Conservation (phyloP, 2,329 filamentous ascomycete genomes). For the Ceratocystis huliohia region DNA sequence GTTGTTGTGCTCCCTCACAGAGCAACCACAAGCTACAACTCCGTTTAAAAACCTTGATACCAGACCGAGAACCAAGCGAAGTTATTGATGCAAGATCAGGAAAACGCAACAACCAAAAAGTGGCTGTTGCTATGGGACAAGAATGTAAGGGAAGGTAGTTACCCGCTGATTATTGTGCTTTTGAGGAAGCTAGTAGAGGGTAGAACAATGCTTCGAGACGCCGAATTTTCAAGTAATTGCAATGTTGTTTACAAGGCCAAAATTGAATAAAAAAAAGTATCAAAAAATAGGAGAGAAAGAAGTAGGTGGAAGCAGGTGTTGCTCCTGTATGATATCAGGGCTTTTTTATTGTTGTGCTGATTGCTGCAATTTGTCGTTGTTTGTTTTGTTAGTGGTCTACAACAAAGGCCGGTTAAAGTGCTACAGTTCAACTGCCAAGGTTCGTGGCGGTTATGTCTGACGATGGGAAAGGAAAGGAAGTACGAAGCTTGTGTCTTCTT, state of each 20-base stretch:
- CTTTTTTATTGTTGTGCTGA: neutral
- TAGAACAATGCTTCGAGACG: neutral
- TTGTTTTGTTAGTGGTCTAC: neutral
- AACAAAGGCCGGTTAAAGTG: neutral
- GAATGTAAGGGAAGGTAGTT: constrained; percentile 4
- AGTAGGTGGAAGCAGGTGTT: neutral
- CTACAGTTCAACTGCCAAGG: no score
- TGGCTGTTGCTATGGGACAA: constrained; percentile 15
- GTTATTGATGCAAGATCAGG: constrained; percentile 3
- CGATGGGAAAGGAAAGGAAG: neutral
- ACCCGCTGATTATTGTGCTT: neutral
- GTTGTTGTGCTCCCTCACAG: constrained; percentile 1
- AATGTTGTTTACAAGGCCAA: neutral
- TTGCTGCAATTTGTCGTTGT: neutral
- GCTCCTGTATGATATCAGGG: neutral
- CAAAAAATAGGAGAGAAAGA: constrained; percentile 10
- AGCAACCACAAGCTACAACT: neutral
- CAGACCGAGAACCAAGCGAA: neutral
- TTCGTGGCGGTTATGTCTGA: neutral
- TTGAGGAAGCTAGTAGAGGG: neutral
- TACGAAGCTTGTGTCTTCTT: neutral
- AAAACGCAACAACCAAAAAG: constrained; percentile 10
- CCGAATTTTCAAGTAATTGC: neutral
- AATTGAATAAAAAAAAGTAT: neutral
- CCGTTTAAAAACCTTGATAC: neutral